Evolutionary conservation across 2,329 filamentous ascomycete species (phyloP), one percentile per base, ranked within the genome.

Genomic region (Bipolaris gigantea): DNA sequence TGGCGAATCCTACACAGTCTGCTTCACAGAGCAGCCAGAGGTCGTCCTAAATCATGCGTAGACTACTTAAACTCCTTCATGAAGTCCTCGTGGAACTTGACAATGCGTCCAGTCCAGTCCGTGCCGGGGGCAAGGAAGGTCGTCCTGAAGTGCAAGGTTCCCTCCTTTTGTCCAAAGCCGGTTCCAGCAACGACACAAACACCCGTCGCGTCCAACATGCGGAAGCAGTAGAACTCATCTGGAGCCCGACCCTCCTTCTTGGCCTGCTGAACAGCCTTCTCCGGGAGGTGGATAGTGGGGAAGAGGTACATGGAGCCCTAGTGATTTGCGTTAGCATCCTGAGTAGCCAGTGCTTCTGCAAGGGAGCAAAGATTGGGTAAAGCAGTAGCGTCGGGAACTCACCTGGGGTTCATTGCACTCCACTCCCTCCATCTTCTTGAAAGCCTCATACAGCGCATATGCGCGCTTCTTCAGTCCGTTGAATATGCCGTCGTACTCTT

Each of bases 241-340:
- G 93, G 79, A 11, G 82, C 80, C 70, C 89, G 89, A 66, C 85
- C 86, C 73, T 92, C 89, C 57, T 87, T 73, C 66, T 80, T 72
- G 32, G 94, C 94, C 15, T 89, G 90, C 61, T 88, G 87, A 58
- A 87, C 77, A 36, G 92, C 94, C 77, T 90, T 90, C 21, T 77
- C 65, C 1, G 94, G 85, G 21, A 99, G 81, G 32, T 81, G 85
- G 77, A 99, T 96, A 65, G 90, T 94, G 21, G 94, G 94, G 85
- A 97, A 99, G 69, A 99, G 89, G 80, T 99, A 99, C 94, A 99
- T 99, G 73, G 89, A 88, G 56, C 94, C 94, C 83, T 48, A 8
- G 9, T 13, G 30, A 4, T 5, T 33, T 34, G 10, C 8, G 47
- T 60, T 23, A 60, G 48, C 23, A 23, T 36, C 5, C 16, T 16